Evolutionary conservation across 2,329 filamentous ascomycete species (phyloP), one percentile per base, ranked within the genome.

Genomic region (Thielaviopsis cerberus): DNA sequence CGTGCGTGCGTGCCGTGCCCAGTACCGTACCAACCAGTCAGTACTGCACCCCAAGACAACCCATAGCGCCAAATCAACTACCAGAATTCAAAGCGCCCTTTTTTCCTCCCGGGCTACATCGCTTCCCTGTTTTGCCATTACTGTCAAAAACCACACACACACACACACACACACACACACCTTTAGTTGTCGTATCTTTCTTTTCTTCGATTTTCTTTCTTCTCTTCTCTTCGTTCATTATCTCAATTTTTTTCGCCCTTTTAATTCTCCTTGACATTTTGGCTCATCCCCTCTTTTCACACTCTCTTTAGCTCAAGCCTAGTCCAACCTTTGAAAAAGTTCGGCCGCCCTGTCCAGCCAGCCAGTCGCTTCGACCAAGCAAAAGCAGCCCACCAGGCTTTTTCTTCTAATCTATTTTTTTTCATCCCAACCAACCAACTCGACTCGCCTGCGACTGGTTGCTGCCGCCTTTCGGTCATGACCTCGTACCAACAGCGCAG

Each of bases 401-500:
- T 25, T 41, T 50, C 13, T 27, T 34, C 26, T 50, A 34, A 30
- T 55, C 25, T 41, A n/a, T 30, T 15, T 53, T 24, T 59, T 51
- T 59, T 24, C 41, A 37, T 41, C n/a, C 20, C 37, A 45, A 24
- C 34, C 54, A 45, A 37, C 30, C 17, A 48, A n/a, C 41, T 26
- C 22, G n/a, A 34, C 34, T 26, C 30, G 54, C 25, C 22, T 48
- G 22, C 23, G 24, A 56, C 41, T 55, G 52, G 13, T 26, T 25
- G n/a, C 51, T 41, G 34, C 34, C 34, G 34, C 34, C 34, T 41
- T n/a, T 37, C 41, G 54, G 51, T 34, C 57, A 59, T 59, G 58
- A 59, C 58, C 54, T 59, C 58, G 26, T 59, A 57, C 58, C 59
- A 60, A 41, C 55, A 60, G 45, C 55, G 45, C 20, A 23, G 48